Percentiles rank a stretch among this genome's conserved stretches.
phyloP scores from a whole-genome alignment of 768 basidiomycete genomes.

The Mycena kentingensis region DNA sequence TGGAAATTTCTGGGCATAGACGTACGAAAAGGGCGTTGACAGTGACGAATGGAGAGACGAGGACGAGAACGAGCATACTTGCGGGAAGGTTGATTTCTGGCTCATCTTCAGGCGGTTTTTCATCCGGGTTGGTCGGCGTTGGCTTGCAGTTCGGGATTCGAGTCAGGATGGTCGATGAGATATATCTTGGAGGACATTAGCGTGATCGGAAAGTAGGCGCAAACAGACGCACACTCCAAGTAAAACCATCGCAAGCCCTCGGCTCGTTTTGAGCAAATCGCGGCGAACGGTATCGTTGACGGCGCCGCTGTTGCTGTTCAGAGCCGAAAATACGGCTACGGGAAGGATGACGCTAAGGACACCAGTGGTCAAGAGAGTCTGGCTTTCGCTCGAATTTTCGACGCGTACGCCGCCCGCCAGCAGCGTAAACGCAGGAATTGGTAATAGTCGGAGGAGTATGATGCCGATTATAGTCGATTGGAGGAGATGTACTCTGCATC shows the following conservation, averaged over 20 bases:
- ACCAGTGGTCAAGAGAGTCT: constrained; percentile 65
- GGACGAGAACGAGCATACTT: constrained; percentile 52
- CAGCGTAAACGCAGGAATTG: constrained; percentile 70
- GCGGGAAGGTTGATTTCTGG: constrained; percentile 67
- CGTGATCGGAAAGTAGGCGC: constrained; percentile 30
- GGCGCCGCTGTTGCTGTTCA: constrained; percentile 38
- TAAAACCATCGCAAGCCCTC: constrained; percentile 66
- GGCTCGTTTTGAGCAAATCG: constrained; percentile 59
- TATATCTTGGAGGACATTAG: constrained; percentile 69
- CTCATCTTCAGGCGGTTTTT: constrained; percentile 37
- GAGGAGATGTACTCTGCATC: constrained; percentile 40
- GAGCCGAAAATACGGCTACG: constrained; percentile 64
- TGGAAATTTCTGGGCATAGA: too few relatives aligned
- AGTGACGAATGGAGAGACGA: constrained; percentile 62
- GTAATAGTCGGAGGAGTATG: constrained; percentile 66
- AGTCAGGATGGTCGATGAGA: constrained; percentile 69
- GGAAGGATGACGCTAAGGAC: constrained; percentile 65
- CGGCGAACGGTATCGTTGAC: constrained; percentile 47
- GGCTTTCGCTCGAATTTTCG: constrained; percentile 64
- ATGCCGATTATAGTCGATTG: constrained; percentile 58
- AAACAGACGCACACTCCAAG: constrained; percentile 50
- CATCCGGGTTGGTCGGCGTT: constrained; percentile 44
- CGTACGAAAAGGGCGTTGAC: constrained; percentile 71
- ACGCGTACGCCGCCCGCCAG: constrained; percentile 67
- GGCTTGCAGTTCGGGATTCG: constrained; percentile 42